These are phyloP conservation scores for Backusella tuberculispora DNA, from an alignment of 192 early-diverging fungal genomes.

Conservation along the genomic window DNA sequence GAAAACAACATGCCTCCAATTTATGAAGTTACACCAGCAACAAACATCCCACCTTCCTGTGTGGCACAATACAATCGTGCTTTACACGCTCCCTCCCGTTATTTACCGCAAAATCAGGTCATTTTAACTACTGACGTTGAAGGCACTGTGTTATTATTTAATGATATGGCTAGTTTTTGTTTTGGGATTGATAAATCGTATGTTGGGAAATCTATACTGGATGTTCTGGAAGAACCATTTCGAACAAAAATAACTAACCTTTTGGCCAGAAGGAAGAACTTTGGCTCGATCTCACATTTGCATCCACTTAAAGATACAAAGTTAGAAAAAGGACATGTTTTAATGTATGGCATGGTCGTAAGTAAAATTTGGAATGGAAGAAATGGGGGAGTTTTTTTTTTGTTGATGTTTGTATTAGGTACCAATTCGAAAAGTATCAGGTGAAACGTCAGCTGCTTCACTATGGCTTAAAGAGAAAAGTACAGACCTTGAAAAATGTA, in stretches of 20 bases:
- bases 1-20: neutral
- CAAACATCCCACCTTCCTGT: conserved; percentile 5
- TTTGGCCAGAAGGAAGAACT: conserved; percentile 8
- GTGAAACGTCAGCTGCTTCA: conserved; percentile 57
- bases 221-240: conserved; percentile 21
- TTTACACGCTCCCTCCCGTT: conserved; percentile 57
- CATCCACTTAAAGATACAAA: neutral
- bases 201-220: conserved; percentile 28
- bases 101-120: conserved; percentile 62
- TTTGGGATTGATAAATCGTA: conserved; percentile 51
- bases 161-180: conserved; percentile 60
- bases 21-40: conserved; percentile 3
- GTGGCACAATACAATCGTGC: conserved; percentile 21
- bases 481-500: conserved; percentile 42
- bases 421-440: conserved; percentile 57
- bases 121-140: conserved; percentile 59
- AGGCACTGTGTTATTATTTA: conserved; percentile 55
- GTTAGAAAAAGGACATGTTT: conserved; percentile 31
- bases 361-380: neutral
- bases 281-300: neutral
- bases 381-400: neutral
- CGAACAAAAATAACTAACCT: conserved; percentile 8
- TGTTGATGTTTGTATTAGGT: conserved; percentile 38
- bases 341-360: conserved; percentile 43
- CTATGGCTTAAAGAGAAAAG: conserved; percentile 65